Evolutionary conservation across 1,284 basidiomycete genomes (phyloP).

Genomic region (Cutaneotrichosporon sp.): DNA sequence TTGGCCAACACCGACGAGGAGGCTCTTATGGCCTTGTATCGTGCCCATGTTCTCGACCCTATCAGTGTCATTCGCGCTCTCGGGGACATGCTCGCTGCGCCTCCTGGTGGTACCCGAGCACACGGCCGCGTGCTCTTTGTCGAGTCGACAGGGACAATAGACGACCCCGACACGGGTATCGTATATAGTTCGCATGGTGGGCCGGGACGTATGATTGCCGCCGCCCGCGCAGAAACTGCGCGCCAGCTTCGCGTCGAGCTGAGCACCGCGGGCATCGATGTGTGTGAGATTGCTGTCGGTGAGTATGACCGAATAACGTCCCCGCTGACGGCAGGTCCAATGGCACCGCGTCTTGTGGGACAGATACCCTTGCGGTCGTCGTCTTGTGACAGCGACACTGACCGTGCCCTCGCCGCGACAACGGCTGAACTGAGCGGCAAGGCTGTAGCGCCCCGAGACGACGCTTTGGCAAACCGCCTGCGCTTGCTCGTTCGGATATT

Average conservation of each 20-base stretch:
- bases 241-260: constrained; percentile 31
- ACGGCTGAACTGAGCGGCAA: not conserved
- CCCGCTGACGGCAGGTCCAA: constrained; percentile 21
- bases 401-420: constrained; percentile 6
- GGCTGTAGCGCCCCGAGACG: not conserved
- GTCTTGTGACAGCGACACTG: constrained; percentile 26
- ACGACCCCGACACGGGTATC: constrained; percentile 8
- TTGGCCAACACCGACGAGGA: constrained; percentile 30
- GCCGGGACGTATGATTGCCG: constrained; percentile 24
- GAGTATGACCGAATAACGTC: constrained; percentile 12
- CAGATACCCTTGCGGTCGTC: constrained; percentile 17
- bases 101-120: constrained; percentile 5
- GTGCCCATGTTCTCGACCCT: constrained; percentile 36
- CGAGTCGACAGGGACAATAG: constrained; percentile 31
- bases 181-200: constrained; percentile 1
- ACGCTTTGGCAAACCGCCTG: constrained; percentile 21
- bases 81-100: constrained; percentile 26
- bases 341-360: constrained; percentile 19
- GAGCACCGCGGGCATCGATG: constrained; percentile 27
- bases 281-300: constrained; percentile 42
- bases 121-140: constrained; percentile 35
- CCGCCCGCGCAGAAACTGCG: constrained; percentile 27
- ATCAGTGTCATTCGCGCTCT: constrained; percentile 34
- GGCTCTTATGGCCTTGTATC: constrained; percentile 31
- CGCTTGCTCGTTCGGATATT: constrained; percentile 31